These are phyloP conservation scores for Aspergillus floridensis DNA, from an alignment of 2,329 filamentous ascomycete genomes.

Conservation along the genomic window DNA sequence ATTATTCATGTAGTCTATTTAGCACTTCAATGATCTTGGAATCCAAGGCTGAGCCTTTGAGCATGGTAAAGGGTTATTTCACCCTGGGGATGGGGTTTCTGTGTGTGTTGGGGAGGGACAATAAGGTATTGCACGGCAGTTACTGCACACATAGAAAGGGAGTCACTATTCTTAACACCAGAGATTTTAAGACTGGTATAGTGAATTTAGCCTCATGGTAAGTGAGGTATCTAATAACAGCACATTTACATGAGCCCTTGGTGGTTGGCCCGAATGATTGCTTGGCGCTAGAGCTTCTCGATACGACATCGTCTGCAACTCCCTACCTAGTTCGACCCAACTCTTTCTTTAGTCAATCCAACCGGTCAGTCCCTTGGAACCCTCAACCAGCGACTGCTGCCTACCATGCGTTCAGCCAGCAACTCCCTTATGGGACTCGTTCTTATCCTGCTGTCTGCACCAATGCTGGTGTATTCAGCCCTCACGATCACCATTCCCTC, in stretches of 20 bases:
- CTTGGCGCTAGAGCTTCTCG: background rate
- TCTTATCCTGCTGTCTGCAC: slow-evolving; percentile 19
- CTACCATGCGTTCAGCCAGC: slow-evolving; percentile 16
- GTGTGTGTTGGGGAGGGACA: no score
- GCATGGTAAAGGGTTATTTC: background rate
- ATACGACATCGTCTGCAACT: background rate
- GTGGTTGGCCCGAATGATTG: background rate
- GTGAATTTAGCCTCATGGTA: no score
- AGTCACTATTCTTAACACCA: no score
- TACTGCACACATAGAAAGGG: no score
- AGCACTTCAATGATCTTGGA: background rate
- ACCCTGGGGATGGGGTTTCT: no score
- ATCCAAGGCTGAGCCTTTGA: background rate
- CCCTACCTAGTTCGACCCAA: background rate
- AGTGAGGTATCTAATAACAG: background rate
- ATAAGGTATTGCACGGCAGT: no score
- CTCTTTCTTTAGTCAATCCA: background rate
- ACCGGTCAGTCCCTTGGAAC: no score
- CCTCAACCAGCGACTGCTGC: background rate
- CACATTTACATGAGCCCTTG: background rate
- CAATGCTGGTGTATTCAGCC: slow-evolving; percentile 24
- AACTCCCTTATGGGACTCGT: slow-evolving; percentile 12
- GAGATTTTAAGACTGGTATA: no score
- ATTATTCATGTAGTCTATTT: background rate
- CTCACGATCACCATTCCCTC: slow-evolving; percentile 41